Base-by-base conservation (phyloP, 371 early-diverging fungal species). In the Mortierella sp. region DNA sequence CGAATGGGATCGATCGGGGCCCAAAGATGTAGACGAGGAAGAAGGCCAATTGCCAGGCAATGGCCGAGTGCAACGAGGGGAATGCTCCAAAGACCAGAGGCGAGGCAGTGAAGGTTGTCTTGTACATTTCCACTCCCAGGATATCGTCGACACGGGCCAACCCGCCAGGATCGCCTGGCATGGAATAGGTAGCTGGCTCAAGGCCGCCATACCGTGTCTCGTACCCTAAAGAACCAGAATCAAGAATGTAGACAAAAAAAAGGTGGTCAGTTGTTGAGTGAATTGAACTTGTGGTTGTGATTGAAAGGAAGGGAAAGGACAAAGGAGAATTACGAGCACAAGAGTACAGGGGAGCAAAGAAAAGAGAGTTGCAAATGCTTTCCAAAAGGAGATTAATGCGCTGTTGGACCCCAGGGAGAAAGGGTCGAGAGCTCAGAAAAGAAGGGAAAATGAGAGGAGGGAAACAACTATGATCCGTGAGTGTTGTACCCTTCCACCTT, bases 21-120 rank as follows among this genome's bases (percentile, higher is more conserved):
- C 81, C 85, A 39, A 91, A 69, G 37, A 66, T 68, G 50, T 87
- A 88, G 19, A 79, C 76, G n/a, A 89, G 64, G 72, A 93, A 93
- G 39, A 92, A 73, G 76, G 90, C 90, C 64, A 91, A 86, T 29
- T 91, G 81, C 3, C 90, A 90, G 0, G 94, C 94, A 79, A 88
- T 89, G 22, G 88, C 94, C 19, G 93, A 90, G 73, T 94, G 94
- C 45, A 94, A 87, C 24, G 93, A 92, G 26, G 94, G 94, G 74
- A 93, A 91, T 1, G 94, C 93, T 1, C 94, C 94, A 86, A 93
- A 94, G 52, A 93, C 93, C 29, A 92, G 71, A 2, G 94, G 93
- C 7, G 92, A 92, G 47, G 85, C 87, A 11, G 90, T 89, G 87
- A 94, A 94, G 6, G 91, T 88, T 7, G 86, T 85, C 14, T 86